phyloP scores from a whole-genome alignment of 2,329 filamentous ascomycete genomes.

The Dactylellina parvicollis region DNA sequence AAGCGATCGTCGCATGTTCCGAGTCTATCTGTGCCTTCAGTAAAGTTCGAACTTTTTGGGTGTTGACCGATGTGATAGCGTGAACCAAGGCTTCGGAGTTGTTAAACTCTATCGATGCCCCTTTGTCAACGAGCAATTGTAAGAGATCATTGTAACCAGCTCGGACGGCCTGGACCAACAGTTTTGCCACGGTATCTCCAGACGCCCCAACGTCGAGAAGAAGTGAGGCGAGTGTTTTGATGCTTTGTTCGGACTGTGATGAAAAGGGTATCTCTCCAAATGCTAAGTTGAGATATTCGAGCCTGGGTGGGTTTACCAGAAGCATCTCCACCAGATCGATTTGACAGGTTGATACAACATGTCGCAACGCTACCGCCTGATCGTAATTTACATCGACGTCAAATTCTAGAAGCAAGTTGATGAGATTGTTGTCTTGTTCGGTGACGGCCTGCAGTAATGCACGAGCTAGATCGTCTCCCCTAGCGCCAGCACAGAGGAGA shows the following conservation, averaged over 20 bases:
- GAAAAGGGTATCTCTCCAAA: conserved; percentile 47
- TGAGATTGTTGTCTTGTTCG: conserved; percentile 39
- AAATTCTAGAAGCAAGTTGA: conserved; percentile 36
- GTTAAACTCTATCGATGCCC: conserved; percentile 47
- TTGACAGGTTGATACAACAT: conserved; percentile 25
- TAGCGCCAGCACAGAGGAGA: conserved; percentile 38
- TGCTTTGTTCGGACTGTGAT: conserved; percentile 34
- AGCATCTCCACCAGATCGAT: conserved; percentile 24
- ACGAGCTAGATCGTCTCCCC: conserved; percentile 27
- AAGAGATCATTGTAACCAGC: conserved; percentile 47
- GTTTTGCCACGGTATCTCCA: conserved; percentile 39
- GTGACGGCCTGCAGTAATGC: conserved; percentile 29
- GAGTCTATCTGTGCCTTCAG: conserved; percentile 32
- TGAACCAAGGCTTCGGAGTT: conserved; percentile 40
- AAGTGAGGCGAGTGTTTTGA: conserved; percentile 27
- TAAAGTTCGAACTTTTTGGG: conserved; percentile 27
- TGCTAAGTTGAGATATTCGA: conserved; percentile 35
- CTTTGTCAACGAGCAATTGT: conserved; percentile 34
- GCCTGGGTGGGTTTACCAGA: conserved; percentile 18
- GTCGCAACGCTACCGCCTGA: conserved; percentile 22
- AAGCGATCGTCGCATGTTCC: conserved; percentile 28
- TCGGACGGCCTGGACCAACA: conserved; percentile 47
- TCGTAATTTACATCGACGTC: conserved; percentile 49
- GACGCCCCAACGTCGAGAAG: conserved; percentile 20
- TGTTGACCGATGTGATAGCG: conserved; percentile 45